Evolutionary conservation across 2,329 filamentous ascomycete species (phyloP).

Genomic region (Aureobasidium mangrovei): DNA sequence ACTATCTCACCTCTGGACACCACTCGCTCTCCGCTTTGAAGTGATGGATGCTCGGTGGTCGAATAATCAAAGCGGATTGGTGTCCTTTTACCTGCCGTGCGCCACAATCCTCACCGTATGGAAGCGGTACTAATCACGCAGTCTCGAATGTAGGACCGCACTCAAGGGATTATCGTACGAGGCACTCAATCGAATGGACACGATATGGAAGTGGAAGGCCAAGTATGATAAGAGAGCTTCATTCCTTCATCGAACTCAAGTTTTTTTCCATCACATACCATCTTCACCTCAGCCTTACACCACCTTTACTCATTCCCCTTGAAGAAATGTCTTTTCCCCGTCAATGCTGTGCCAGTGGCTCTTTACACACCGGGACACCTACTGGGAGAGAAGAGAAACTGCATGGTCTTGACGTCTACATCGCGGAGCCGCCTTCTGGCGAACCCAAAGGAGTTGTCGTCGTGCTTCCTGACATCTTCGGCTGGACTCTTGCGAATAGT

Average conservation of each 20-base stretch:
- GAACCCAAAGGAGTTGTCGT: slow-evolving; percentile 29
- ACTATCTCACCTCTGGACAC: not conserved
- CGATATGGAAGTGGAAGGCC: not conserved
- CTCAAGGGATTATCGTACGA: slow-evolving; percentile 3
- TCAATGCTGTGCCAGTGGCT: slow-evolving; percentile 31
- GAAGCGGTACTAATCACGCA: too few relatives aligned
- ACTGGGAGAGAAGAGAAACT: slow-evolving; percentile 27
- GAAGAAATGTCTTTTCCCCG: slow-evolving; percentile 15
- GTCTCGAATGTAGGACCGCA: not conserved
- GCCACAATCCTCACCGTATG: not conserved
- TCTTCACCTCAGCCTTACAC: too few relatives aligned
- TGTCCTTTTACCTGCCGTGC: not conserved
- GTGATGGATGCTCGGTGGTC: too few relatives aligned
- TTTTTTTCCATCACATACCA: too few relatives aligned
- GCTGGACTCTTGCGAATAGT: slow-evolving; percentile 29
- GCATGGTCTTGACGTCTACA: slow-evolving; percentile 30
- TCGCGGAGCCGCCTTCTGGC: slow-evolving; percentile 27
- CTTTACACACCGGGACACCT: slow-evolving; percentile 30
- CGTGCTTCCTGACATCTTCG: slow-evolving; percentile 33
- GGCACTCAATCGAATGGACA: too few relatives aligned
- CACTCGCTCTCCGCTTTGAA: not conserved
- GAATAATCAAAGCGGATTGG: too few relatives aligned
- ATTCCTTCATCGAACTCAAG: too few relatives aligned
- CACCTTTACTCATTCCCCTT: not conserved
- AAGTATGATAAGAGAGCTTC: too few relatives aligned